Evolutionary conservation across 495 filamentous ascomycete genomes (phyloP), one percentile per base, ranked within the genome.

Genomic region (Bacidia rubella): DNA sequence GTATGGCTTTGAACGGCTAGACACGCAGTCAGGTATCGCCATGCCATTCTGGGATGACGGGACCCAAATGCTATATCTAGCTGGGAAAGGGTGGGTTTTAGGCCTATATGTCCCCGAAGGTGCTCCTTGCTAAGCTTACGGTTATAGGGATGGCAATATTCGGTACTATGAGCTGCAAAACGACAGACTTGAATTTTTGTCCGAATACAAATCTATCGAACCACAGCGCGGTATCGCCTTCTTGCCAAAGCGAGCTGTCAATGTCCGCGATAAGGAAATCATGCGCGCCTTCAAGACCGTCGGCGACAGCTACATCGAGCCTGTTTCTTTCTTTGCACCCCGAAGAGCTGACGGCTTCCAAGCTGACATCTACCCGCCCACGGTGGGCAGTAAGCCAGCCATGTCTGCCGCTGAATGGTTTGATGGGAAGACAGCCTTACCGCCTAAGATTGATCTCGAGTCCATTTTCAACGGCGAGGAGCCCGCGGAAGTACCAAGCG

Each of bases 41-140:
- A 97, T 98, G 87, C 92, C 92, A 4, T 98, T 98, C 79, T 98
- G 92, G 92, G 92, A 98, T 65, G 93, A 97, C 47, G 85, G 87
- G 32, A 94, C 86, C 7, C 86, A 87, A 66, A 90, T 86, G 56
- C 70, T 98, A 60, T 98, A 95, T 66, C 72, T 97, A 54, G 92
- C 93, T 51, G 92, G 92, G 56, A 94, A 95, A 73, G 92, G 90
- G 87, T 94, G 68, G 71, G 85, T 74, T 11, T 29, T 35, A 5
- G 17, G 20, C 9, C 41, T 17, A 9, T 9, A 44, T 1, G n/a
- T n/a, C n/a, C n/a, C n/a, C n/a, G n/a, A n/a, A n/a, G n/a, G n/a
- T n/a, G n/a, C n/a, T 38, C 46, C 15, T 45, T 40, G 20, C 52
- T 0, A 12, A 41, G 5, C 0, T 32, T 23, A 5, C 17, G n/a